Evolutionary conservation across 140 eudicot species (phyloP).

Genomic region (Bidens hawaiensis): DNA sequence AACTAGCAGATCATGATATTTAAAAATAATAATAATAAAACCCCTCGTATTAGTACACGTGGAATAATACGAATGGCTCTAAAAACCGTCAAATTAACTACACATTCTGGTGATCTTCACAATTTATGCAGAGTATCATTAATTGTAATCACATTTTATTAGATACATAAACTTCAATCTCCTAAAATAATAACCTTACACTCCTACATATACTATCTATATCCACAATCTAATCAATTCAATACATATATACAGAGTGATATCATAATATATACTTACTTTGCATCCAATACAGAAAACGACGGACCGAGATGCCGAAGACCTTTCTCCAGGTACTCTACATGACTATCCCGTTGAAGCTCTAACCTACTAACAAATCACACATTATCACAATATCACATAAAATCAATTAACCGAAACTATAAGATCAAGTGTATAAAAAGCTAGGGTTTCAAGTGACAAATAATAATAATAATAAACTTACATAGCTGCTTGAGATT

Average conservation of each 20-base stretch:
- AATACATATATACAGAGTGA: not conserved
- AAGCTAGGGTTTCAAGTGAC: slow-evolving; percentile 19
- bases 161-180: too few relatives aligned
- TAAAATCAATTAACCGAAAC: slow-evolving; percentile 10
- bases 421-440: not conserved
- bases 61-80: too few relatives aligned
- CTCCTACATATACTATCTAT: slow-evolving; percentile 2
- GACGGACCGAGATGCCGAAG: slow-evolving; percentile 51
- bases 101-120: too few relatives aligned
- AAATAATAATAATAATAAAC: too few relatives aligned
- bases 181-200: not conserved
- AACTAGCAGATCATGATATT: too few relatives aligned
- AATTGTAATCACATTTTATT: too few relatives aligned
- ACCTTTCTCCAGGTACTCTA: slow-evolving; percentile 56
- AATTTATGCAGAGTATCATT: too few relatives aligned
- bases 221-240: not conserved
- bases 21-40: too few relatives aligned
- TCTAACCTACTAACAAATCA: slow-evolving; percentile 43
- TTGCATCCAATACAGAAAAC: slow-evolving; percentile 58
- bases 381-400: not conserved
- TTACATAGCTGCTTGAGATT: slow-evolving; percentile 57
- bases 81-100: too few relatives aligned
- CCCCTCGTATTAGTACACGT: too few relatives aligned
- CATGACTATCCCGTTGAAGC: slow-evolving; percentile 53
- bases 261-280: slow-evolving; percentile 33